These are phyloP conservation scores for Coemansia brasiliensis DNA, from an alignment of 192 early-diverging fungal genomes.

Conservation along the genomic window DNA sequence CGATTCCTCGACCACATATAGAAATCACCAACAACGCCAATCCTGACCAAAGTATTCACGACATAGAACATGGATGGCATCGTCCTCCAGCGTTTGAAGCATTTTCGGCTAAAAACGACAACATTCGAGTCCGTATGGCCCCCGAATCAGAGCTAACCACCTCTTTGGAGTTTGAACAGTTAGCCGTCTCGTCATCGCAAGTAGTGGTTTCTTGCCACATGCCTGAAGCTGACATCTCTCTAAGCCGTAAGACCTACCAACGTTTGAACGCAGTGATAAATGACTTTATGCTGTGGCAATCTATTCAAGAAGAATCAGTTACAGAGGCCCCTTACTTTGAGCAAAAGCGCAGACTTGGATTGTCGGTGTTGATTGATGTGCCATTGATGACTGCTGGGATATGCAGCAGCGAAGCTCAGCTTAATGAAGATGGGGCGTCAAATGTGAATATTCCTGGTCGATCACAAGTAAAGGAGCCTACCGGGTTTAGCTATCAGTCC, in stretches of 20 bases:
- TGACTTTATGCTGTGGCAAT: constrained; percentile 55
- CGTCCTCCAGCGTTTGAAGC: constrained; percentile 54
- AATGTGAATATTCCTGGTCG: constrained; percentile 2
- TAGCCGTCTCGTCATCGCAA: constrained; percentile 39
- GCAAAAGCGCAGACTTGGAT: constrained; percentile 4
- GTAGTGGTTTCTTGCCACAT: constrained; percentile 52
- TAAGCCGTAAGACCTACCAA: constrained; percentile 32
- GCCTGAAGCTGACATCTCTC: constrained; percentile 36
- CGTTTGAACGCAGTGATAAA: constrained; percentile 51
- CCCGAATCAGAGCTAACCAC: constrained; percentile 48
- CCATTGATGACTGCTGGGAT: constrained; percentile 38
- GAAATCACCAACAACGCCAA: constrained; percentile 48
- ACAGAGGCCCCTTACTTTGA: background rate
- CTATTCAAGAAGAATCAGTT: constrained; percentile 35
- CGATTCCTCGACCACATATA: constrained; percentile 47
- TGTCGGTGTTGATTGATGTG: constrained; percentile 49
- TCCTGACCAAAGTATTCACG: background rate
- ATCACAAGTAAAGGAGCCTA: background rate
- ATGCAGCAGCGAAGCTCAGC: constrained; percentile 12
- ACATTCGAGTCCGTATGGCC: constrained; percentile 52
- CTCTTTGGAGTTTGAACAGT: constrained; percentile 50
- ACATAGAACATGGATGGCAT: constrained; percentile 2
- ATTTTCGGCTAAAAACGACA: constrained; percentile 43
- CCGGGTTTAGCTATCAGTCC: background rate
- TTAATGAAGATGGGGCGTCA: background rate